phyloP scores from a whole-genome alignment of 179 eudicot genomes.

The Gypsophila paniculata region DNA sequence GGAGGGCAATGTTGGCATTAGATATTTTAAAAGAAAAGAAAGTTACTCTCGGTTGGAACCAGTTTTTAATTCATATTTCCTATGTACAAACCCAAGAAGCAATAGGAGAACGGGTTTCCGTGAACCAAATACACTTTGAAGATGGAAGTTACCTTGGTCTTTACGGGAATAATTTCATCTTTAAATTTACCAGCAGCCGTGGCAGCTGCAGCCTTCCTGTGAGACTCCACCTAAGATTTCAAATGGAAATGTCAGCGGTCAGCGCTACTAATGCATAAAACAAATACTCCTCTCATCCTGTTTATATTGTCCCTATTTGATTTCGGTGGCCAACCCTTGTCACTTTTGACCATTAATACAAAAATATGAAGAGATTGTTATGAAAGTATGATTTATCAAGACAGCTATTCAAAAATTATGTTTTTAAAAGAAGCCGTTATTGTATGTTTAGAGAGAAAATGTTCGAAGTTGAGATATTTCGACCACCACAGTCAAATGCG shows the following conservation, averaged over 20 bases:
- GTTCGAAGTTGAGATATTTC: no score
- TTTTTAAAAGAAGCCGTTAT: no score
- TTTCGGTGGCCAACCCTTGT: neutral
- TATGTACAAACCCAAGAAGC: neutral
- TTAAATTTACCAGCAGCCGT: constrained; percentile 89
- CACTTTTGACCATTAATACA: neutral
- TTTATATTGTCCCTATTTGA: neutral
- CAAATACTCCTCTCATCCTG: neutral
- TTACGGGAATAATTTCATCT: constrained; percentile 76
- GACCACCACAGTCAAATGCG: neutral
- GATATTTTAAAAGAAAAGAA: neutral
- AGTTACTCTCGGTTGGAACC: neutral
- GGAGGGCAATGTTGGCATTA: neutral
- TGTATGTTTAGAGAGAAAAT: no score
- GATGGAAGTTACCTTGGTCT: constrained; percentile 52
- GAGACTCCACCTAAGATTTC: constrained; percentile 73
- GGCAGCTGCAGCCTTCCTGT: constrained; percentile 93
- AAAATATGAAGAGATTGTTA: no score
- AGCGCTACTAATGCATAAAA: neutral
- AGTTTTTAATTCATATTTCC: neutral
- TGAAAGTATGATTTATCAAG: no score
- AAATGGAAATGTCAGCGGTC: constrained; percentile 9
- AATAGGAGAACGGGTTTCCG: neutral
- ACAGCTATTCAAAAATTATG: no score
- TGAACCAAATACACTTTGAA: neutral